Evolutionary conservation across 345 rosid species (phyloP).

Genomic region (Diplotaxis tenuifolia): DNA sequence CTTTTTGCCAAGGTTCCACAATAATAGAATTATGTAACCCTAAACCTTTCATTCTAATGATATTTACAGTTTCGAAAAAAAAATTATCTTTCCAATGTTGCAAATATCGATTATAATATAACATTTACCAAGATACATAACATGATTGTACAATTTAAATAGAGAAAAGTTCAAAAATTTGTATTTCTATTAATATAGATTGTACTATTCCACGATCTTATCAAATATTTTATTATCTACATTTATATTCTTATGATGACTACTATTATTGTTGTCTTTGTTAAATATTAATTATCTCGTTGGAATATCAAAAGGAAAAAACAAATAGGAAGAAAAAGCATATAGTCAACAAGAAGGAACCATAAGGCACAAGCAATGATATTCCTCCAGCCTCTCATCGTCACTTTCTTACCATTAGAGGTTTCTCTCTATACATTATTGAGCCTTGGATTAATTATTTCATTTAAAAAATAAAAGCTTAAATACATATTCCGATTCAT

Average conservation of each 20-base stretch:
- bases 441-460: background rate
- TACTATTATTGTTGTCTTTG: background rate
- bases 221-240: background rate
- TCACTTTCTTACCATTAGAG: slow-evolving; percentile 38
- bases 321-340: slow-evolving; percentile 32
- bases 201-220: background rate
- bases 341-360: slow-evolving; percentile 38
- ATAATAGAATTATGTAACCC: no score
- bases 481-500: background rate
- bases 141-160: background rate
- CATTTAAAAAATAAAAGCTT: background rate
- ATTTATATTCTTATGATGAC: background rate
- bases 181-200: background rate
- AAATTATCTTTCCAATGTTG: no score
- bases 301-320: slow-evolving; percentile 23
- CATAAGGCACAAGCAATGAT: slow-evolving; percentile 39
- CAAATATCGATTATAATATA: background rate
- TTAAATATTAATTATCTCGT: background rate
- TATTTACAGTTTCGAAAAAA: no score
- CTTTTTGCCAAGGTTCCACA: no score
- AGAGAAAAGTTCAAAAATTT: background rate
- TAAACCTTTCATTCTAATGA: no score
- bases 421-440: slow-evolving; percentile 8
- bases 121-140: background rate
- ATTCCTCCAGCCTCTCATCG: slow-evolving; percentile 30